Evolutionary conservation across 148 eudicot genomes (phyloP).

Genomic region (Gaultheria prostrata): DNA sequence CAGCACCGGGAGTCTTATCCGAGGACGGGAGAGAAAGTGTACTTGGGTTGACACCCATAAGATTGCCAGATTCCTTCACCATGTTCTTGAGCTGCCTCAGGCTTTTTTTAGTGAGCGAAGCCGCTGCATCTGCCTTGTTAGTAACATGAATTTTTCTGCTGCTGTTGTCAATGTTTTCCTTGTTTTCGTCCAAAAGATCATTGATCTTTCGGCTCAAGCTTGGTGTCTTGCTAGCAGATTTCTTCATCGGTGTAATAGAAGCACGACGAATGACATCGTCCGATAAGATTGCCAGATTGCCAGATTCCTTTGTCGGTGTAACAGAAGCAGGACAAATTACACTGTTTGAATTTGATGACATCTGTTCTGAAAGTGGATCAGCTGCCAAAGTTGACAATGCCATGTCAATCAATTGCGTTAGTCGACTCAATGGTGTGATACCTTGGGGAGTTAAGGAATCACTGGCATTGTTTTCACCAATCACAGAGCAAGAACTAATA

Average conservation of each 20-base stretch:
- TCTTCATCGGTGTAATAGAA: conserved; percentile 19
- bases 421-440: neutral
- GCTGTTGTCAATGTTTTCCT: conserved; percentile 49
- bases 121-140: conserved; percentile 15
- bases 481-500: neutral
- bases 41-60: neutral
- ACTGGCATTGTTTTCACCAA: neutral
- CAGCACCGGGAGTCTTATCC: neutral
- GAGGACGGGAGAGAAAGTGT: neutral
- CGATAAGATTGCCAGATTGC: too few relatives aligned
- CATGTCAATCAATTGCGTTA: neutral
- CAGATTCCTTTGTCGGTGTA: conserved; percentile 25
- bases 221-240: conserved; percentile 30
- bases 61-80: conserved; percentile 23
- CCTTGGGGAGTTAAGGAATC: neutral
- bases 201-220: conserved; percentile 23
- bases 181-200: conserved; percentile 30
- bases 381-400: conserved; percentile 10
- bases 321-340: neutral
- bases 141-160: conserved; percentile 18
- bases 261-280: conserved; percentile 2
- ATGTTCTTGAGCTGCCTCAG: conserved; percentile 47
- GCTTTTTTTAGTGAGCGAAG: conserved; percentile 31
- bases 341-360: conserved; percentile 8
- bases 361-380: conserved; percentile 13